Percentiles rank a stretch among this genome's conserved stretches.
Evolutionary conservation across 345 rosid genomes (phyloP).

Genomic region (Conringia planisiliqua): DNA sequence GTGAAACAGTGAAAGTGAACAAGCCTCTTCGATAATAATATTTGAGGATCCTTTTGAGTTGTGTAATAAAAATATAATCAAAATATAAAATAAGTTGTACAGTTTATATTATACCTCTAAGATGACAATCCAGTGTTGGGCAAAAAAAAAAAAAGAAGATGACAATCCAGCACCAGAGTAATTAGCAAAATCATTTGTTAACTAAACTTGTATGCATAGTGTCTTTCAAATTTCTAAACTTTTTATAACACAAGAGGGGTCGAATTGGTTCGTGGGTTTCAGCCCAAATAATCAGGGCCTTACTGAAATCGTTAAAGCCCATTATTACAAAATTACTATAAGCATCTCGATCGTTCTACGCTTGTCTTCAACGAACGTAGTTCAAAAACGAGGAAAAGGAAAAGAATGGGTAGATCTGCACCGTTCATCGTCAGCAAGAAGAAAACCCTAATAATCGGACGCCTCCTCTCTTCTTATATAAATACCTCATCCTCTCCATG

Average conservation of each 20-base stretch:
- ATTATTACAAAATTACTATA: not conserved
- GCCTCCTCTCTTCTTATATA: slow-evolving; percentile 21
- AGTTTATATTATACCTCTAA: not conserved
- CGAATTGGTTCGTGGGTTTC: not conserved
- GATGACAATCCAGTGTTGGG: not conserved
- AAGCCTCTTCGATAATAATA: not conserved
- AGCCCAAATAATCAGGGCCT: not conserved
- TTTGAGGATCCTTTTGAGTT: not conserved
- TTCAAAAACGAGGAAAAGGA: no score
- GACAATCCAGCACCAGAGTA: not conserved
- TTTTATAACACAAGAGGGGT: no score
- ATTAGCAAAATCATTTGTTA: not conserved
- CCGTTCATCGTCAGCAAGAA: slow-evolving; percentile 8
- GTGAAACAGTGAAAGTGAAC: not conserved
- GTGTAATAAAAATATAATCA: not conserved
- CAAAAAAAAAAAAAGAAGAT: no score
- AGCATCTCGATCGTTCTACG: slow-evolving; percentile 18
- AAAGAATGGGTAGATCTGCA: not conserved
- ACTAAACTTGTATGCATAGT: no score
- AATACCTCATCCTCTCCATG: not conserved
- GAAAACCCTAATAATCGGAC: slow-evolving; percentile 31
- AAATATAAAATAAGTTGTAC: not conserved
- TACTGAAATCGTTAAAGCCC: not conserved
- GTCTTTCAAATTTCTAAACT: no score
- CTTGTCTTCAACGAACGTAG: not conserved